Conservation (phyloP, 2,329 filamentous ascomycete species). For the Colletotrichum euphorbiae region DNA sequence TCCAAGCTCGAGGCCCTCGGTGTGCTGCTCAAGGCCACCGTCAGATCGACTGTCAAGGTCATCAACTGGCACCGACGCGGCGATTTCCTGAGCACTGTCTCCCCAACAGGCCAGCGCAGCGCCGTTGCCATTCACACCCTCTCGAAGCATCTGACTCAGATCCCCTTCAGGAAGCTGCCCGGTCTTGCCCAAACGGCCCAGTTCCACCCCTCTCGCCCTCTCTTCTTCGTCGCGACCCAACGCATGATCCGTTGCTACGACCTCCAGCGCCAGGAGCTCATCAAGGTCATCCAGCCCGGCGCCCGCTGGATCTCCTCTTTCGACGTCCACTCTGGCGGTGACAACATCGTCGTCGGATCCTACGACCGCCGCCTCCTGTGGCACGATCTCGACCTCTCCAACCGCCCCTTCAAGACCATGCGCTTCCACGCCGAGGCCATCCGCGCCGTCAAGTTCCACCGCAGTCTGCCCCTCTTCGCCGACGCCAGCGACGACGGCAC, state of each 20-base stretch:
- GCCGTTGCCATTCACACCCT: conserved; percentile 95
- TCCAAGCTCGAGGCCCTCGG: conserved; percentile 79
- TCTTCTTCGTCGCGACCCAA: conserved; percentile 97
- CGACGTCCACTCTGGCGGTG: conserved; percentile 91
- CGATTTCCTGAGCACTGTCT: conserved; percentile 94
- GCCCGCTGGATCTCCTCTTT: conserved; percentile 94
- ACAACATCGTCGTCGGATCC: conserved; percentile 93
- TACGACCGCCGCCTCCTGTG: conserved; percentile 95
- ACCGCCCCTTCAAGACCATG: conserved; percentile 93
- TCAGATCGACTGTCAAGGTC: conserved; percentile 84
- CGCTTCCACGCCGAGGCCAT: conserved; percentile 95
- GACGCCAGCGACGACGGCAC: conserved; percentile 96
- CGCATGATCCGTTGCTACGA: conserved; percentile 95
- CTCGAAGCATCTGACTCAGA: conserved; percentile 93
- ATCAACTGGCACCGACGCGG: conserved; percentile 94
- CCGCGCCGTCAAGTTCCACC: conserved; percentile 88
- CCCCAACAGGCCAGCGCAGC: conserved; percentile 79
- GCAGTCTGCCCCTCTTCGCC: conserved; percentile 85
- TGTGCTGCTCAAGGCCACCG: conserved; percentile 82
- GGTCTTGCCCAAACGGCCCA: conserved; percentile 87
- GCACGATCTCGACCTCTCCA: conserved; percentile 95
- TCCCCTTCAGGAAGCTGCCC: conserved; percentile 84
- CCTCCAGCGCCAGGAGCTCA: conserved; percentile 87
- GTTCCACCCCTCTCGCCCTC: conserved; percentile 92
- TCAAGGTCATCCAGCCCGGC: conserved; percentile 93